Percentiles rank a stretch among this genome's conserved stretches.
These are phyloP conservation scores for Fomes fomentarius DNA, from an alignment of 1,284 basidiomycete genomes.

Conservation along the genomic window DNA sequence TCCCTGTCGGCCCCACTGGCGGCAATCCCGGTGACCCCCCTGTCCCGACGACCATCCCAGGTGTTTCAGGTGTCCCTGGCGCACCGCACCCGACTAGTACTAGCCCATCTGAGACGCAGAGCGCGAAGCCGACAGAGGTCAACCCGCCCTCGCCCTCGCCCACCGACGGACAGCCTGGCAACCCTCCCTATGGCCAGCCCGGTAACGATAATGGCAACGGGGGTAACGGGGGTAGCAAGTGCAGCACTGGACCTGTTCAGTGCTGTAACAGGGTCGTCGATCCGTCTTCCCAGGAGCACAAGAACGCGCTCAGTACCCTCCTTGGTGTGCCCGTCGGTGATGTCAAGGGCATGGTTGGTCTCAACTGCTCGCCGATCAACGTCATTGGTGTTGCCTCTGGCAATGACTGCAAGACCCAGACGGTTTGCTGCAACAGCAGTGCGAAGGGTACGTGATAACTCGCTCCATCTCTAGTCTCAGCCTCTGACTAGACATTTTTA, in stretches of 20 bases:
- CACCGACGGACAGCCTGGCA: not conserved
- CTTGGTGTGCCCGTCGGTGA: slow-evolving; percentile 21
- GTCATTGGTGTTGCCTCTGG: slow-evolving; percentile 20
- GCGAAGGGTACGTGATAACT: slow-evolving; percentile 1
- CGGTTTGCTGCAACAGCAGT: slow-evolving; percentile 17
- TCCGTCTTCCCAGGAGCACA: slow-evolving; percentile 1
- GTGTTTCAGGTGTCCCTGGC: not conserved
- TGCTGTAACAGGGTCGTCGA: slow-evolving; percentile 29
- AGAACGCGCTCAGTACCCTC: slow-evolving; percentile 4
- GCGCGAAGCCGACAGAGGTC: not conserved
- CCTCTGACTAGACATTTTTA: no score
- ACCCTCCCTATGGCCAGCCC: not conserved
- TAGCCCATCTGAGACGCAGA: not conserved
- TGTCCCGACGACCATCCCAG: not conserved
- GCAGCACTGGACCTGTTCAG: slow-evolving; percentile 32
- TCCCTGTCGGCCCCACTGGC: not conserved
- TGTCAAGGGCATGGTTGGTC: slow-evolving; percentile 13
- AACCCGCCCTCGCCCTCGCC: not conserved
- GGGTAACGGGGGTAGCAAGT: slow-evolving; percentile 9
- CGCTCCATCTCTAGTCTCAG: no score
- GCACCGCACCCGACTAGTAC: not conserved
- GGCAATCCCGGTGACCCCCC: not conserved
- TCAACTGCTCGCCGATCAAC: slow-evolving; percentile 29
- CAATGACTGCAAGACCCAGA: not conserved
- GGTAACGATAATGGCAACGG: not conserved